Evolutionary conservation across 495 filamentous ascomycete genomes (phyloP).

Genomic region (Thermothielavioides terrestris): DNA sequence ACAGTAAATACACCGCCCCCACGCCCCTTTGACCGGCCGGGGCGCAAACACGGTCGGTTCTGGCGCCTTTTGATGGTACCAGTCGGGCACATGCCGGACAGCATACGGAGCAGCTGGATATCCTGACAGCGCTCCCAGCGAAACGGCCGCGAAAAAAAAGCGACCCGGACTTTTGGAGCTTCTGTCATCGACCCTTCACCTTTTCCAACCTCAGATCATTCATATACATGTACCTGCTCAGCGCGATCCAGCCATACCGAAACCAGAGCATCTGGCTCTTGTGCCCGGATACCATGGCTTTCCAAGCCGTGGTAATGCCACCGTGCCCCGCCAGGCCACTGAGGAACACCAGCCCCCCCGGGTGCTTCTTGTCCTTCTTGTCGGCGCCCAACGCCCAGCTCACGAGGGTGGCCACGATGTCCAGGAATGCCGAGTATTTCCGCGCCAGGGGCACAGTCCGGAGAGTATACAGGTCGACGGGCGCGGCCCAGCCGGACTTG

Average conservation of each 20-base stretch:
- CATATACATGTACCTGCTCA: conserved; percentile 90
- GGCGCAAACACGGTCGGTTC: too few species aligned
- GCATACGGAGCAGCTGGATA: too few species aligned
- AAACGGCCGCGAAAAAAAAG: too few species aligned
- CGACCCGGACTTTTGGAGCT: not conserved
- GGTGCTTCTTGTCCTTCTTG: conserved; percentile 32
- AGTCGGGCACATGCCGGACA: too few species aligned
- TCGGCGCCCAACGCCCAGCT: conserved; percentile 34
- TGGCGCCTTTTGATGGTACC: too few species aligned
- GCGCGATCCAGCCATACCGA: conserved; percentile 85
- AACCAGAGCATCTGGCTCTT: conserved; percentile 98
- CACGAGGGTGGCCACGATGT: conserved; percentile 57
- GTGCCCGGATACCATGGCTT: conserved; percentile 81
- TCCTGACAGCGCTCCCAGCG: too few species aligned
- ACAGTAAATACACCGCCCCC: too few species aligned
- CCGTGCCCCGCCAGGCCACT: conserved; percentile 47
- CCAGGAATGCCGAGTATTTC: conserved; percentile 74
- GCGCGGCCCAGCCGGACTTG: conserved; percentile 57
- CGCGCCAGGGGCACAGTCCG: conserved; percentile 57
- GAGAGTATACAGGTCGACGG: conserved; percentile 77
- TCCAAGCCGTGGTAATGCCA: conserved; percentile 53
- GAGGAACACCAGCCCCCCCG: conserved; percentile 57
- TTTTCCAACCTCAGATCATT: conserved; percentile 74
- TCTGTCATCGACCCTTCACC: conserved; percentile 13
- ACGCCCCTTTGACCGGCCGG: too few species aligned